These are phyloP conservation scores for Fusarium circinatum DNA, from an alignment of 2,329 filamentous ascomycete species.

Conservation along the genomic window DNA sequence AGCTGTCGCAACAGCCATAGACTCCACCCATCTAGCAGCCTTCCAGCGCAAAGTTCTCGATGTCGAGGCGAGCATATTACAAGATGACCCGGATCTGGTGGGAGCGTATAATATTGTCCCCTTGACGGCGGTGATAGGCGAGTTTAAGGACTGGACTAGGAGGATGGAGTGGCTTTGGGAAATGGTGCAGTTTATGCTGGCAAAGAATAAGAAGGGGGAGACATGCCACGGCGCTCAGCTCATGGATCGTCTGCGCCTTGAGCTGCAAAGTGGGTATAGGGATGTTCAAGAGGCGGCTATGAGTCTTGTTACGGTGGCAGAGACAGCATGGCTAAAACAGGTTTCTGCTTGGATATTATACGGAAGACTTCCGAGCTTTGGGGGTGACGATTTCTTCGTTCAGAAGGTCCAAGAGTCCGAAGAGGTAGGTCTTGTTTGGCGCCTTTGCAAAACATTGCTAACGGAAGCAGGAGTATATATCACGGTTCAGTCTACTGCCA, in stretches of 20 bases:
- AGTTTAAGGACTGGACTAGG: conserved; percentile 89
- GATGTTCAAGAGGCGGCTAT: conserved; percentile 83
- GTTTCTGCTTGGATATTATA: conserved; percentile 91
- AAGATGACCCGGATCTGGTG: conserved; percentile 80
- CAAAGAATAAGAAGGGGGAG: conserved; percentile 46
- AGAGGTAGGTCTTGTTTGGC: conserved; percentile 49
- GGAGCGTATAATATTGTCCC: conserved; percentile 95
- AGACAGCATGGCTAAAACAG: conserved; percentile 92
- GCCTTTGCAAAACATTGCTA: neutral
- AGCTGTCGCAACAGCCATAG: conserved; percentile 83
- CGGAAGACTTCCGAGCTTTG: conserved; percentile 81
- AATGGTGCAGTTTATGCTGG: conserved; percentile 74
- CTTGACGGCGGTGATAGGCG: conserved; percentile 81
- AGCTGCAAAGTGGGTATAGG: conserved; percentile 86
- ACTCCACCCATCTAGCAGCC: conserved; percentile 76
- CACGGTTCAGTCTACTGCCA: conserved; percentile 72
- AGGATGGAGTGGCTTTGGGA: conserved; percentile 88
- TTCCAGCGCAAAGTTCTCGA: conserved; percentile 88
- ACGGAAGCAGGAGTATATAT: conserved; percentile 63
- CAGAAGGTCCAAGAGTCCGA: conserved; percentile 58
- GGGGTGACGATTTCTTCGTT: conserved; percentile 88
- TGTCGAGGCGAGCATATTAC: conserved; percentile 82
- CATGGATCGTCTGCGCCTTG: conserved; percentile 79
- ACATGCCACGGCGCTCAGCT: conserved; percentile 75
- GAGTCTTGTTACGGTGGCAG: conserved; percentile 79